Evolutionary conservation across 495 filamentous ascomycete species (phyloP).

Genomic region (Oleoguttula mirabilis): DNA sequence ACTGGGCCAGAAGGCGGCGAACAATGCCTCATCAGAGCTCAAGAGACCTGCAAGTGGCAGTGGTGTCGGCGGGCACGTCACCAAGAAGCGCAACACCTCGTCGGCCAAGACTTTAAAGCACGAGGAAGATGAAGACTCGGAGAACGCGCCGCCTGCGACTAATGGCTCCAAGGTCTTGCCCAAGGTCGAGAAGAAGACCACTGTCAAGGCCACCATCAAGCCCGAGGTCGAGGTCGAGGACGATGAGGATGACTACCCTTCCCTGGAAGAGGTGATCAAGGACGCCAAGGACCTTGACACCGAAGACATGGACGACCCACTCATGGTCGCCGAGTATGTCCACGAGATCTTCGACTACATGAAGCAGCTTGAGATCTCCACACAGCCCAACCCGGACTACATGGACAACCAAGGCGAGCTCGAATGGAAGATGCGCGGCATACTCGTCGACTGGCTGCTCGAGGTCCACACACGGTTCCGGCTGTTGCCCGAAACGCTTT

Average conservation of each 20-base stretch:
- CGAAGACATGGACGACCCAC: constrained; percentile 81
- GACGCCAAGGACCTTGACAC: constrained; percentile 55
- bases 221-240: constrained; percentile 23
- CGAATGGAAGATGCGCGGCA: constrained; percentile 97
- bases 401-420: constrained; percentile 88
- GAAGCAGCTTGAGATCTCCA: constrained; percentile 68
- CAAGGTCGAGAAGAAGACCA: constrained; percentile 20
- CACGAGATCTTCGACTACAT: constrained; percentile 96
- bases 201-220: neutral
- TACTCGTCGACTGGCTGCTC: constrained; percentile 95
- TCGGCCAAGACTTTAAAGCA: constrained; percentile 39
- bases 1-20: constrained; percentile 48
- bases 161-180: constrained; percentile 25
- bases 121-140: constrained; percentile 47
- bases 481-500: constrained; percentile 92
- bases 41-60: constrained; percentile 65
- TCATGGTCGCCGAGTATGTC: constrained; percentile 97
- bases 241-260: constrained; percentile 39
- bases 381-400: constrained; percentile 82
- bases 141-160: constrained; percentile 44
- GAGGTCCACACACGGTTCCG: constrained; percentile 97
- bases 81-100: constrained; percentile 49
- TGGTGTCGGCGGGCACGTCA: constrained; percentile 44
- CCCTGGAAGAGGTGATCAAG: constrained; percentile 30
- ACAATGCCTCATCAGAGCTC: constrained; percentile 39